phyloP scores from a whole-genome alignment of 257 asterid species.

The Fraxinus americana region DNA sequence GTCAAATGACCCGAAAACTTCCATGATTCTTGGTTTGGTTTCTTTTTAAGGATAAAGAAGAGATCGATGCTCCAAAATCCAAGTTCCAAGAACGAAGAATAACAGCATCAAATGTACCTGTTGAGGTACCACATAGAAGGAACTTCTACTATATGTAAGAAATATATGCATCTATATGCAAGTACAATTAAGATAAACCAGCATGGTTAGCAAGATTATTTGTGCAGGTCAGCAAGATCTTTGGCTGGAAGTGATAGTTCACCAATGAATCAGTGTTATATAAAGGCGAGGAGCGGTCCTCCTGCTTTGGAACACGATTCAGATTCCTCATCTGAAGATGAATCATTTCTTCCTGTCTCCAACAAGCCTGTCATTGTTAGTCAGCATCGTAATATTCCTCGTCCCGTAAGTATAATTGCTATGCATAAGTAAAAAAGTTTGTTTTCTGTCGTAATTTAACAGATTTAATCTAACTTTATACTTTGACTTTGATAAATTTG shows the following conservation, averaged over 20 bases:
- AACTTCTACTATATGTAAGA: constrained; percentile 47
- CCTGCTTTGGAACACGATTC: constrained; percentile 36
- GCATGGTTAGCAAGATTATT: no score
- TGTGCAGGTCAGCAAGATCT: constrained; percentile 61
- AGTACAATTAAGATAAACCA: no score
- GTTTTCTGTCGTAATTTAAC: no score
- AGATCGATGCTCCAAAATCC: constrained; percentile 21
- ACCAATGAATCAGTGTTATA: constrained; percentile 29
- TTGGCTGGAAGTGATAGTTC: constrained; percentile 54
- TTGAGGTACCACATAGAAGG: constrained; percentile 40
- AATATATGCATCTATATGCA: no score
- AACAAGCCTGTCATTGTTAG: not conserved
- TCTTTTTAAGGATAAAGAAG: constrained; percentile 25
- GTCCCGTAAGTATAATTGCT: constrained; percentile 30
- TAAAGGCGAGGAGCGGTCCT: constrained; percentile 54
- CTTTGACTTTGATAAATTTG: no score
- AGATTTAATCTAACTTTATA: no score
- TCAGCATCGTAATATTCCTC: constrained; percentile 46
- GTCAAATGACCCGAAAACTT: not conserved
- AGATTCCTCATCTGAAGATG: constrained; percentile 41
- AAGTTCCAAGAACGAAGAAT: constrained; percentile 16
- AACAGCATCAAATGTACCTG: constrained; percentile 25
- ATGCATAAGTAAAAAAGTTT: no score
- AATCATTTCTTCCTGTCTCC: constrained; percentile 6
- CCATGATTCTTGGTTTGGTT: not conserved